Evolutionary conservation across 139 green algal species (phyloP), one percentile per base, ranked within the genome.

Genomic region (Tetradesmus obliquus): DNA sequence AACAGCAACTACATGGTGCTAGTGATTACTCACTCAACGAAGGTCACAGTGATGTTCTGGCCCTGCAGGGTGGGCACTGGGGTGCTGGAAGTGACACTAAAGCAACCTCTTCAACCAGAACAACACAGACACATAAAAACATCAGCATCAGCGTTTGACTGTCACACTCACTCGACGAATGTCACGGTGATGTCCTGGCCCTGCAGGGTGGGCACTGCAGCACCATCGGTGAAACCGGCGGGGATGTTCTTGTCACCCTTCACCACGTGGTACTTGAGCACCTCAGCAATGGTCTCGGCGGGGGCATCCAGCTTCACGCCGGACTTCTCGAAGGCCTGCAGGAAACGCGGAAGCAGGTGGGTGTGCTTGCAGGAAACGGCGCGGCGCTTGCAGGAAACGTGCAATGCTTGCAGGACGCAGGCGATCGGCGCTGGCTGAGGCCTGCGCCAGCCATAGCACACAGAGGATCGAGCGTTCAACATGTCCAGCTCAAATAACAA

Each of bases 251-350:
- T 53, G 3, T 80, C n/a, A 9, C 84, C 84, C 3, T 51, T 15
- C 13, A 88, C 32, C 3, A 88, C 84, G 24, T 88, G 84, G 58
- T 88, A 88, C 84, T 88, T 88, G 22, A 88, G 32, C 24, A 88
- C 60, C 10, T 79, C 24, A 12, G 84, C 57, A 1, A 88, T 79
- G 19, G 15, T 79, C 55, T 79, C 84, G 51, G 82, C 58, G 7
- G 84, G 58, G 22, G 84, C 58, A 79, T 88, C 84, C 24, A 88
- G 84, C 4, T n/a, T 88, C 8, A 88, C 60, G n/a, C 84, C 84
- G 24, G 84, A 51, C 84, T 88, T 88, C n/a, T 54, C 57, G 24
- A 88, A 88, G 0, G 84, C 84, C 66, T 76, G 66, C 66, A 76
- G 66, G 66, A 76, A 76, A 76, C 32, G 32, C 32, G 32, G 32